phyloP scores from a whole-genome alignment of 805 yeast genomes.

The Zygosaccharomyces siamensis region DNA sequence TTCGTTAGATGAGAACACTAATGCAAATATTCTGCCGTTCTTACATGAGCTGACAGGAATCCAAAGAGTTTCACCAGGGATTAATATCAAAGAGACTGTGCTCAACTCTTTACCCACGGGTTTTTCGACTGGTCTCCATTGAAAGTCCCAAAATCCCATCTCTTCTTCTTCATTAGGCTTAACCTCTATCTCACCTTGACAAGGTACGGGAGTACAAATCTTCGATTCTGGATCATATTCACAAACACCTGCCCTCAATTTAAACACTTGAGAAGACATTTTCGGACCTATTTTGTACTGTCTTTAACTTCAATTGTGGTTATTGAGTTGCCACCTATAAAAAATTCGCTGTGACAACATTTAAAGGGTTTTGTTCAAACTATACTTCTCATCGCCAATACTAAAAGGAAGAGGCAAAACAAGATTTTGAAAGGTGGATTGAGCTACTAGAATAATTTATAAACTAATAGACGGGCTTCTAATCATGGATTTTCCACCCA shows the following conservation, averaged over 20 bases:
- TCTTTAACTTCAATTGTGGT: neutral
- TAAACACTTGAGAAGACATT: constrained; percentile 24
- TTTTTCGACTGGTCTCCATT: constrained; percentile 32
- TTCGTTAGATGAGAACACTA: constrained; percentile 64
- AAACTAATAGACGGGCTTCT: neutral
- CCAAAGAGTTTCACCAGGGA: constrained; percentile 84
- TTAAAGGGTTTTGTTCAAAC: neutral
- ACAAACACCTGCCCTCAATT: constrained; percentile 62
- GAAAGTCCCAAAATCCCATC: constrained; percentile 33
- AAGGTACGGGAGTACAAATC: constrained; percentile 52
- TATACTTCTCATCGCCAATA: neutral
- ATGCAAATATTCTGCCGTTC: constrained; percentile 71
- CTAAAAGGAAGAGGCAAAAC: neutral
- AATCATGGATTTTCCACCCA: constrained; percentile 53
- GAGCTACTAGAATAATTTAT: neutral
- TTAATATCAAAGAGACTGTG: constrained; percentile 50
- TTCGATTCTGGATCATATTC: constrained; percentile 51
- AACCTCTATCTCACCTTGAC: constrained; percentile 44
- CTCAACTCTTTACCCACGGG: constrained; percentile 25
- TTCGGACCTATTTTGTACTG: neutral
- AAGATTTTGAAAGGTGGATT: neutral
- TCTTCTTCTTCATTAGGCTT: constrained; percentile 33
- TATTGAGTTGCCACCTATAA: neutral
- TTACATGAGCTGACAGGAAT: constrained; percentile 61
- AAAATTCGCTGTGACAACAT: neutral